A percentile compares a stretch with the other conserved stretches of the same genome.
Evolutionary conservation across 1,139 yeast genomes (phyloP).

Genomic region (Yamadazyma jaroonii): DNA sequence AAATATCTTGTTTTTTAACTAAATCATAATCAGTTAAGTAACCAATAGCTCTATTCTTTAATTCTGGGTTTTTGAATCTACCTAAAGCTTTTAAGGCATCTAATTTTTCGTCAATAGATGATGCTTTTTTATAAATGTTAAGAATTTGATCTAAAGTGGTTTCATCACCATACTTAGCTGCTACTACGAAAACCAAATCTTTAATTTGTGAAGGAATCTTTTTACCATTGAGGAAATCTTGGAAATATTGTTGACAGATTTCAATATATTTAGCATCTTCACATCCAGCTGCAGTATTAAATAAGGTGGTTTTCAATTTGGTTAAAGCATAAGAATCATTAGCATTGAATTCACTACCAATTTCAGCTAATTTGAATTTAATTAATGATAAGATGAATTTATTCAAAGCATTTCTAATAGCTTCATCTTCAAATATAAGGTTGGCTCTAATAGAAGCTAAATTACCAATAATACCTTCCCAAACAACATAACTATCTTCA

Average conservation of each 20-base stretch:
- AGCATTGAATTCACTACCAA: constrained; percentile 69
- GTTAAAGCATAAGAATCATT: constrained; percentile 69
- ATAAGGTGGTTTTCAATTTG: constrained; percentile 72
- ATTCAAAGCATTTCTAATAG: constrained; percentile 54
- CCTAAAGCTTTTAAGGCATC: constrained; percentile 78
- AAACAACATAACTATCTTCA: constrained; percentile 72
- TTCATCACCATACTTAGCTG: constrained; percentile 65
- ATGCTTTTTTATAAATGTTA: constrained; percentile 62
- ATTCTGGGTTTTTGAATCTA: constrained; percentile 54
- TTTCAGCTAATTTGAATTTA: constrained; percentile 49
- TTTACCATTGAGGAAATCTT: constrained; percentile 61
- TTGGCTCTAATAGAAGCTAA: constrained; percentile 58
- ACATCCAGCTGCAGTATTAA: constrained; percentile 63
- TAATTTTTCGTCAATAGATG: constrained; percentile 69
- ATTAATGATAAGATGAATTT: constrained; percentile 60
- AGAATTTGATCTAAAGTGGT: constrained; percentile 63
- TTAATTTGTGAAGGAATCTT: constrained; percentile 84
- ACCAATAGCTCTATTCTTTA: constrained; percentile 59
- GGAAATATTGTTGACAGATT: constrained; percentile 56
- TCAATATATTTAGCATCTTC: constrained; percentile 55
- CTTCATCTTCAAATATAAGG: constrained; percentile 67
- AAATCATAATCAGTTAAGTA: constrained; percentile 65
- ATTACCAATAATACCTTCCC: constrained; percentile 66
- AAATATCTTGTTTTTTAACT: constrained; percentile 78
- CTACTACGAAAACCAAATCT: constrained; percentile 63